Base-by-base conservation (phyloP, 352 stramenopile genomes). In the Phytophthora brassicae region DNA sequence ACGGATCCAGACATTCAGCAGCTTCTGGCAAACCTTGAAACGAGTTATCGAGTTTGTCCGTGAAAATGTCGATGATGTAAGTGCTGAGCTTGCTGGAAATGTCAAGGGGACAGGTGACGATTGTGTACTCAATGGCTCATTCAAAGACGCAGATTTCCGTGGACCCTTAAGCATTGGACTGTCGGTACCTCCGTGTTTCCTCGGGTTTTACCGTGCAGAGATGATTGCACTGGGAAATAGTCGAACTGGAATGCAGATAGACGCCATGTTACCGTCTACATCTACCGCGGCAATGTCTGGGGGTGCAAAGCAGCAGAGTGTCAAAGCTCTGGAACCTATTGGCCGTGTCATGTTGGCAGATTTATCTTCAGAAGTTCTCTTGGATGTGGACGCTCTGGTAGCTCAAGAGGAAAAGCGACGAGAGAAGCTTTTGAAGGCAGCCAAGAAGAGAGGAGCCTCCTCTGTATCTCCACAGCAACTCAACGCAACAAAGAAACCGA, bases 301-400 rank as follows among this genome's bases (percentile, higher is more conserved):
- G 24, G 46, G 60, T 41, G 17, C 20, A 3, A 55, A 67, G 14
- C 22, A 49, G 17, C 47, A 64, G 65, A 19, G 23, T 47, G n/a
- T 68, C 11, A 74, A 69, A 41, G 38, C 61, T 2, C 45, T 82
- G 4, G 56, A 73, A 36, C 48, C 70, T 2, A 60, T 88, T 22
- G 67, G 79, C 8, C 66, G 61, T 20, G 49, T 75, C 4, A 70
- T 87, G 60, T 33, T 88, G 11, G 72, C 74, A 7, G 81, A 87
- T 11, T 63, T 89, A 11, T 66, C 74, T 6, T 77, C 75, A 4
- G 69, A 89, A 17, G 68, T 90, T 6, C 24, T 89, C 8, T 31
- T 90, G 23, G 79, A 90, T 43, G 53, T 89, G 0, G 78, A 89
- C 23, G 81, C 77, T 4, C 51, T 90, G 7, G 55, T 90, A 19